phyloP scores from a whole-genome alignment of 805 yeast species.

The Hemisphaericaspora nanyangensis region DNA sequence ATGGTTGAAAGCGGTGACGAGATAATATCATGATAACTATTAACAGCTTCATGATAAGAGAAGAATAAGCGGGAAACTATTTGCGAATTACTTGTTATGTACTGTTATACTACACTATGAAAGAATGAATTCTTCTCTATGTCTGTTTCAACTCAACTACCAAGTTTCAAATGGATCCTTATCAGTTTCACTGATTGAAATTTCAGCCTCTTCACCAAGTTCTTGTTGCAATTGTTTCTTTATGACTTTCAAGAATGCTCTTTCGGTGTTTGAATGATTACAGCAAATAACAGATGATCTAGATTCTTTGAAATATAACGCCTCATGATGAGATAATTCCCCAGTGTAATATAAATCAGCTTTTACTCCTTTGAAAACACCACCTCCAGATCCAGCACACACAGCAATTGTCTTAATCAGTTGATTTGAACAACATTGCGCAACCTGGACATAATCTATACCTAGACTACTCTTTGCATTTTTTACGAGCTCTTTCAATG shows the following conservation, averaged over 20 bases:
- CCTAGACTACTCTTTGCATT: slow-evolving; percentile 53
- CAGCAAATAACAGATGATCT: slow-evolving; percentile 74
- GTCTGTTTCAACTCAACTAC: too few species aligned
- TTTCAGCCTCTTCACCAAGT: slow-evolving; percentile 37
- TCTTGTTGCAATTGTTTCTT: slow-evolving; percentile 46
- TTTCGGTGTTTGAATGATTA: slow-evolving; percentile 90
- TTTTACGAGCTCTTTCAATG: slow-evolving; percentile 42
- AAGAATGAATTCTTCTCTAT: too few species aligned
- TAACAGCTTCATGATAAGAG: too few species aligned
- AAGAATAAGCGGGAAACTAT: too few species aligned
- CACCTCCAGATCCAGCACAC: slow-evolving; percentile 94
- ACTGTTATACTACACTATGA: too few species aligned
- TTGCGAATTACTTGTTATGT: too few species aligned
- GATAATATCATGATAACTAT: too few species aligned
- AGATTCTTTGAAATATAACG: slow-evolving; percentile 61
- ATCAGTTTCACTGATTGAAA: slow-evolving; percentile 55
- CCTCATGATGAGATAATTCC: slow-evolving; percentile 92
- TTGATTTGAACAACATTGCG: slow-evolving; percentile 25
- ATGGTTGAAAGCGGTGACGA: too few species aligned
- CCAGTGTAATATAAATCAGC: slow-evolving; percentile 85
- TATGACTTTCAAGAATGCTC: slow-evolving; percentile 67
- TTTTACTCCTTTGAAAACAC: slow-evolving; percentile 58
- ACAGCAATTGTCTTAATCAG: slow-evolving; percentile 61
- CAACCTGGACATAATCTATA: slow-evolving; percentile 61
- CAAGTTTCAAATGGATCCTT: slow-evolving; percentile 54